Evolutionary conservation across 345 rosid genomes (phyloP), one percentile per base, ranked within the genome.

Genomic region (Leavenworthia alabamica): DNA sequence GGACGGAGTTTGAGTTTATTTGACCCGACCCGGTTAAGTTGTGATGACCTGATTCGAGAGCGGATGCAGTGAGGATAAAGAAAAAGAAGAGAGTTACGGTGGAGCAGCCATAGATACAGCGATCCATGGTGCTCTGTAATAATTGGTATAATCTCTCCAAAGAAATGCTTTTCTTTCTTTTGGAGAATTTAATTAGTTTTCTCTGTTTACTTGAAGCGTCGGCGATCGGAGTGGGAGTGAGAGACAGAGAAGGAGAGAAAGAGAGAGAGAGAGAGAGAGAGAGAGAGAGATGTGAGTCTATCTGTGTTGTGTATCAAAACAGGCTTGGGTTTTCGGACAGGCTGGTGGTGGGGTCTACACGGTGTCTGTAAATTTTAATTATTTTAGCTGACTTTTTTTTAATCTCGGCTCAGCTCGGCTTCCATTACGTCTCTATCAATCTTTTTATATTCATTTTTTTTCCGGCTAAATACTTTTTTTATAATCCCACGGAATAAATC

Each of bases 1-100:
- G 82, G 43, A 87, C 83, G 0, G 91, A 87, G 66, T 84, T 87
- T 44, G 95, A 87, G 79, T 82, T 87, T 66, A 87, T 84, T 44
- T 75, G 86, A 35, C 57, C 60, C 3, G 82, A 49, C 20, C 67
- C 76, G 66, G 66, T 74, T 75, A 16, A 11, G 77, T 76, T 37
- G 0, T 5, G 13, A 27, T 43, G 71, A 48, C 36, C 60, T 23
- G 64, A 19, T 12, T 54, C 56, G 22, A 43, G 67, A 64, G 66
- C 62, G 52, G 77, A 1, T 12, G 2, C 8, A 1, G 29, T 5
- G 63, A 63, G 56, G 23, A 60, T 32, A 26, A 48, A 0, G 70
- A 49, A 23, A 65, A 64, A 53, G 57, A 58, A 20, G 35, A 64
- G 7, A 46, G 51, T 40, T 12, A 62, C 15, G 13, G 45, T 12